A percentile compares a stretch with the other conserved stretches of the same genome.
phyloP scores from a whole-genome alignment of 129 eudicot species.

The Arctium lappa region DNA sequence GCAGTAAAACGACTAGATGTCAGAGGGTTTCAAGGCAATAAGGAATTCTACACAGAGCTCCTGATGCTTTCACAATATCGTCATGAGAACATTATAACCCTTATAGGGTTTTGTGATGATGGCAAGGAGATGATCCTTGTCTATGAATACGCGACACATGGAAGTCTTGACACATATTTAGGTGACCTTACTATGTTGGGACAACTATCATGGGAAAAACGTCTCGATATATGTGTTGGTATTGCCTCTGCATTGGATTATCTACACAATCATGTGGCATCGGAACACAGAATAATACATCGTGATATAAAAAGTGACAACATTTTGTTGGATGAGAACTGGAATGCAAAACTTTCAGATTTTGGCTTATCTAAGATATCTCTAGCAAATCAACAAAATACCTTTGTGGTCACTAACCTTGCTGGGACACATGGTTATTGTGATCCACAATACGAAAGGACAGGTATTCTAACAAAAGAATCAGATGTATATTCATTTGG shows the following conservation, averaged over 20 bases:
- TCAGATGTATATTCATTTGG: neutral
- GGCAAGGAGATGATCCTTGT: slow-evolving; percentile 1
- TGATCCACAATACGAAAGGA: slow-evolving; percentile 9
- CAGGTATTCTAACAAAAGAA: neutral
- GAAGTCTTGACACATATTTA: neutral
- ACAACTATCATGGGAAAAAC: neutral
- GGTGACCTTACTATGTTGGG: neutral
- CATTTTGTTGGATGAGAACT: slow-evolving; percentile 2
- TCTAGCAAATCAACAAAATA: neutral
- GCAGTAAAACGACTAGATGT: neutral
- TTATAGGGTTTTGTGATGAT: neutral
- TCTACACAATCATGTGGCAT: neutral
- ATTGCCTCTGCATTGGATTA: neutral
- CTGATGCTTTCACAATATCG: neutral
- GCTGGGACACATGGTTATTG: slow-evolving; percentile 5
- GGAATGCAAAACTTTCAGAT: slow-evolving; percentile 8
- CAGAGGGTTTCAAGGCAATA: slow-evolving; percentile 5
- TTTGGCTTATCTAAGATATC: neutral
- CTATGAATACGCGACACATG: neutral
- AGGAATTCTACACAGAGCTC: neutral
- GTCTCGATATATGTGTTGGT: neutral
- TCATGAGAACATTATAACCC: neutral
- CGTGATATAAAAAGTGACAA: neutral
- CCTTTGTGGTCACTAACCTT: slow-evolving; percentile 3
- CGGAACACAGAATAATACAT: neutral